Evolutionary conservation across 2,329 filamentous ascomycete genomes (phyloP), one percentile per base, ranked within the genome.

Genomic region (Harringtonia aguacate): DNA sequence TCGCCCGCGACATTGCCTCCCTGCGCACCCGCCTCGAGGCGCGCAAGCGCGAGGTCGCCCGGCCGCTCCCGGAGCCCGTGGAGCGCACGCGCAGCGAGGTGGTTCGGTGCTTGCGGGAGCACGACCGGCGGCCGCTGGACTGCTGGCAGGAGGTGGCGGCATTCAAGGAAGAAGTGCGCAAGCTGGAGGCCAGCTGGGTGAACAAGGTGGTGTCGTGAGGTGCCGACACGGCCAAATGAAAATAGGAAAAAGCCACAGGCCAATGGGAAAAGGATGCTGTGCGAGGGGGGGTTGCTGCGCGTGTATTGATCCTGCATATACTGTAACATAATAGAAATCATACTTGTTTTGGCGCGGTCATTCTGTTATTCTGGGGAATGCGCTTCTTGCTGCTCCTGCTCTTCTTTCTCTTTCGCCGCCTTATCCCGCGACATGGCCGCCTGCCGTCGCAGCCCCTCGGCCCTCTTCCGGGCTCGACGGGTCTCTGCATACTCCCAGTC

Each of bases 111-210:
- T 69, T 97, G 69, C 72, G 84, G 49, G 73, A 82, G 57, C 82
- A 95, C 62, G 89, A 95, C 65, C 74, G 87, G 51, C 76, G 87
- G 62, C 89, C 90, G 60, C 69, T 95, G 59, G 86, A 95, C 69
- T 97, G 90, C 74, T 95, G 86, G 84, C 75, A 81, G 64, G 88
- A 95, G 75, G 87, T 95, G 21, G 84, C 94, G 68, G 72, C 71
- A 18, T 97, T 97, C 65, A 94, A 89, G 77, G 75, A 76, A 56
- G 86, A 94, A 72, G 89, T 97, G 41, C 79, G 84, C 54, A 79
- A 78, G 67, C 64, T 95, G 64, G 90, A 95, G 75, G 82, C 79
- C 65, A 73, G 72, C 22, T 97, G 94, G 78, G 86, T 95, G 30
- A 83, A 94, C 59, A 86, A 81, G 67, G 79, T 94, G 45, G 75